Conservation (phyloP, 164 flowering plant species). For the Magnolia kwangsiensis region DNA sequence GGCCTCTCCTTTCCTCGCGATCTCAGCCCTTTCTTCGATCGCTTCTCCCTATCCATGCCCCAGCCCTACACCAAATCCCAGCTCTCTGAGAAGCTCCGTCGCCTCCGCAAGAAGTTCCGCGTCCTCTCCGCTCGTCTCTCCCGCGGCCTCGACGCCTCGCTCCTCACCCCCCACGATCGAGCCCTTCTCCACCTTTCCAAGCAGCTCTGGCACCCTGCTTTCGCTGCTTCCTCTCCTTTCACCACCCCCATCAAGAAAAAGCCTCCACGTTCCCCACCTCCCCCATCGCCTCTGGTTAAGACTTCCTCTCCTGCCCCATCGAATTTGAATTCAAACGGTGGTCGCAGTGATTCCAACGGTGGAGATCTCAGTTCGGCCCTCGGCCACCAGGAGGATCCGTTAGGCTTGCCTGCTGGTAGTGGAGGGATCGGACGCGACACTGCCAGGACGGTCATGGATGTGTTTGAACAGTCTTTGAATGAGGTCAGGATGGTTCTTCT, state of each 20-base stretch:
- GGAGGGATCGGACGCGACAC: conserved; percentile 12
- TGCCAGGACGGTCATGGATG: conserved; percentile 23
- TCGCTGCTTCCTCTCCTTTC: conserved; percentile 34
- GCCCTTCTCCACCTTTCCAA: conserved; percentile 42
- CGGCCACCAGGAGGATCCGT: conserved; percentile 12
- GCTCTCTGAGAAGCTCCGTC: conserved; percentile 65
- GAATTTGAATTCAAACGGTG: neutral
- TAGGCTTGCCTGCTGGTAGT: neutral
- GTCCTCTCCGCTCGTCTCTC: conserved; percentile 37
- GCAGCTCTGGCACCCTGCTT: conserved; percentile 52
- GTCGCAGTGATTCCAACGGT: neutral
- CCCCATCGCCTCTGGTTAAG: conserved; percentile 19
- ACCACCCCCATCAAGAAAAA: conserved; percentile 7
- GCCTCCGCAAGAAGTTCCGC: conserved; percentile 60
- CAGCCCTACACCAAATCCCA: conserved; percentile 65
- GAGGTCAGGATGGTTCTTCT: conserved; percentile 16
- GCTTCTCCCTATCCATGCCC: conserved; percentile 42
- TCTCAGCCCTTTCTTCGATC: conserved; percentile 44
- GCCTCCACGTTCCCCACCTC: neutral
- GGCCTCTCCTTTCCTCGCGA: conserved; percentile 52
- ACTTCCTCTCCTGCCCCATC: conserved; percentile 21
- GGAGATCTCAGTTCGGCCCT: conserved; percentile 2
- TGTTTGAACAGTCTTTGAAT: conserved; percentile 21
- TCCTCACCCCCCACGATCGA: conserved; percentile 48
- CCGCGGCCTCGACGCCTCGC: conserved; percentile 37